These are phyloP conservation scores for Beta vulgaris DNA, from an alignment of 148 eudicot species.

Conservation along the genomic window DNA sequence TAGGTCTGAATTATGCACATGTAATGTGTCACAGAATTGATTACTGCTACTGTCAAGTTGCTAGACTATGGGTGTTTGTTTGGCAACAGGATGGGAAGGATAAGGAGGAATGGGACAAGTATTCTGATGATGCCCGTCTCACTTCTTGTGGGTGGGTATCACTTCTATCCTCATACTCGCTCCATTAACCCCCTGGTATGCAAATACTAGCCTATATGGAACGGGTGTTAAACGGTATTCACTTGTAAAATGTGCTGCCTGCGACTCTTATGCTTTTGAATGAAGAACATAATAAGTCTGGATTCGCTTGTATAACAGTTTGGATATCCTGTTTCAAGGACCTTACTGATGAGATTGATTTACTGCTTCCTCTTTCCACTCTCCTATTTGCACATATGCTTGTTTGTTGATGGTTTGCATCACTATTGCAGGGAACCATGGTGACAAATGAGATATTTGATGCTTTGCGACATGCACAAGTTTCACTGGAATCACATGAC, in stretches of 20 bases:
- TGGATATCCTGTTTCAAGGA: neutral
- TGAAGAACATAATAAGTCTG: neutral
- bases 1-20: no score
- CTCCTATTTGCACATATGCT: neutral
- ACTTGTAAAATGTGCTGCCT: neutral
- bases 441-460: constrained; percentile 51
- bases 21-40: no score
- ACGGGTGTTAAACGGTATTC: neutral
- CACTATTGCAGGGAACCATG: constrained; percentile 48
- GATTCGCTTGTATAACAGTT: neutral
- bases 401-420: constrained; percentile 2
- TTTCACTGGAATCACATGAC: constrained; percentile 53
- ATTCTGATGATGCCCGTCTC: neutral
- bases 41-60: neutral
- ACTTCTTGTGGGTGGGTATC: neutral
- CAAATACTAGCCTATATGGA: neutral
- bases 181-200: neutral
- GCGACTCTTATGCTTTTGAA: neutral
- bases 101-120: neutral
- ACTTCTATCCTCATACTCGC: neutral
- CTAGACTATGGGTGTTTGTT: neutral
- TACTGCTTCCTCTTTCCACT: neutral
- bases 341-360: neutral
- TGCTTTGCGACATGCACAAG: constrained; percentile 63
- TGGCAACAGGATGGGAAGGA: no score